Evolutionary conservation across 2,329 filamentous ascomycete genomes (phyloP).

Genomic region (Bipolaris gigantea): DNA sequence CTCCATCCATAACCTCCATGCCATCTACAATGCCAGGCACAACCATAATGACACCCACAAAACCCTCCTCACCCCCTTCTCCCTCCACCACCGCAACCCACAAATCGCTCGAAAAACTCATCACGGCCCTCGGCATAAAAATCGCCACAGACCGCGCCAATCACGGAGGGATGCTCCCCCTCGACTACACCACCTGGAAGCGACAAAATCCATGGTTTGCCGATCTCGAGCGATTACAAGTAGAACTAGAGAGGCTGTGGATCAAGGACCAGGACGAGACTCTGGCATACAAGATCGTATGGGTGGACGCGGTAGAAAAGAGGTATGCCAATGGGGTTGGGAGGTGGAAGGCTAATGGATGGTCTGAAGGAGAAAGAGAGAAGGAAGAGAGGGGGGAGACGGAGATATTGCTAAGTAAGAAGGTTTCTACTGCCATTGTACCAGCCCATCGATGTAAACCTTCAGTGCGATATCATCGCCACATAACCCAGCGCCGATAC

Average conservation of each 20-base stretch:
- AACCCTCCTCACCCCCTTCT: background rate
- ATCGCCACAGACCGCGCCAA: background rate
- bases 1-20: background rate
- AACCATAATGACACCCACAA: background rate
- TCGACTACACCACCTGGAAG: too few species aligned
- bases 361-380: background rate
- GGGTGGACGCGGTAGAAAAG: background rate
- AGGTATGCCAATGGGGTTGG: background rate
- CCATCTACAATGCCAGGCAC: background rate
- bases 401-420: background rate
- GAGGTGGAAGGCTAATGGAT: background rate
- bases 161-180: background rate
- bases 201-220: background rate
- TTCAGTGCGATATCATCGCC: slow-evolving; percentile 25
- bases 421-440: slow-evolving; percentile 14
- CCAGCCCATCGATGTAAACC: slow-evolving; percentile 28
- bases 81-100: background rate
- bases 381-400: background rate
- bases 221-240: background rate
- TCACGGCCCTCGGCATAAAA: background rate
- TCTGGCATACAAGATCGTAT: background rate
- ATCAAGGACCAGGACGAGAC: background rate
- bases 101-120: background rate
- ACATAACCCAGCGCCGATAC: slow-evolving; percentile 23
- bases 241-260: background rate